Evolutionary conservation across 1,139 yeast genomes (phyloP).

Genomic region (Suhomyces choctaworum): DNA sequence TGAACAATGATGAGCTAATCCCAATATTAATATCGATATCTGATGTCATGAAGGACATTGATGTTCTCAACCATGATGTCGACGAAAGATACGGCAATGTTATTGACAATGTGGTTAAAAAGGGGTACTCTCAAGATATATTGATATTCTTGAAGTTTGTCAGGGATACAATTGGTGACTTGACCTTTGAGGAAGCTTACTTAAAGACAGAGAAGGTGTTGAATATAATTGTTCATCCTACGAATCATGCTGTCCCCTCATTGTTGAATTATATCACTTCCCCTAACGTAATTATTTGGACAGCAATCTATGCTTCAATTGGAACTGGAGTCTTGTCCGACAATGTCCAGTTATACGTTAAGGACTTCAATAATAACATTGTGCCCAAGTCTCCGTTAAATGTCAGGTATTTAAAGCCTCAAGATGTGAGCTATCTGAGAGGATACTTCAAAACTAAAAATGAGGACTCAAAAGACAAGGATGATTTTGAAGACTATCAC

Average conservation of each 20-base stretch:
- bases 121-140: conserved; percentile 86
- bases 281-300: conserved; percentile 89
- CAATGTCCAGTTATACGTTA: conserved; percentile 64
- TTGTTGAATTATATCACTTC: conserved; percentile 88
- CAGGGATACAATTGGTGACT: conserved; percentile 70
- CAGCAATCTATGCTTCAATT: conserved; percentile 75
- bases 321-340: conserved; percentile 67
- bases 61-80: conserved; percentile 52
- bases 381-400: conserved; percentile 42
- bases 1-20: conserved; percentile 56
- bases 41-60: conserved; percentile 53
- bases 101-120: conserved; percentile 63
- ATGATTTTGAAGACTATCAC: conserved; percentile 13
- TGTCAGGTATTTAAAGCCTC: conserved; percentile 45
- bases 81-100: conserved; percentile 67
- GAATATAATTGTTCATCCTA: conserved; percentile 88
- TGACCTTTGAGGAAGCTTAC: conserved; percentile 93
- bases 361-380: conserved; percentile 62
- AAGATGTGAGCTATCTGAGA: conserved; percentile 48
- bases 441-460: conserved; percentile 32
- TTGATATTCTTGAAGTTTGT: conserved; percentile 78
- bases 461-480: conserved; percentile 2
- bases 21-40: conserved; percentile 48
- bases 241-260: conserved; percentile 69
- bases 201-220: conserved; percentile 79